Conservation (phyloP, 345 rosid species). For the Eucalyptus tenuipes region DNA sequence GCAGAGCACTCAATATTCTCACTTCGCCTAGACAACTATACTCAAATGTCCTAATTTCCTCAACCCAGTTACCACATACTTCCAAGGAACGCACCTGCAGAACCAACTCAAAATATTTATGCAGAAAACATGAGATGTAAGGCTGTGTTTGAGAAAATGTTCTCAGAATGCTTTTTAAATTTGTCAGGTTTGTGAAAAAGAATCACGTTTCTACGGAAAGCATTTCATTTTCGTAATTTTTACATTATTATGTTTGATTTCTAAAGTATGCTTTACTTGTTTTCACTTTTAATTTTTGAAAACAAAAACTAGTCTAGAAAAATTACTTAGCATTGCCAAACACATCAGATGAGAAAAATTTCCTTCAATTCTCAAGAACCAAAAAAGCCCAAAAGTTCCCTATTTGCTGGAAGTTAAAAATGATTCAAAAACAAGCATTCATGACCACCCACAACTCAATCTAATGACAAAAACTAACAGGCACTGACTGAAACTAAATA, state of each 20-base stretch:
- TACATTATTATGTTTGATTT: not conserved
- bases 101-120: not conserved
- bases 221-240: not conserved
- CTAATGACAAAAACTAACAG: not conserved
- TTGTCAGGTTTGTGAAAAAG: not conserved
- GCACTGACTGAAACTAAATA: not conserved
- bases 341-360: not conserved
- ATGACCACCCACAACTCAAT: not conserved
- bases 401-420: not conserved
- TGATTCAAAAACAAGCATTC: not conserved
- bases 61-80: slow-evolving; percentile 31
- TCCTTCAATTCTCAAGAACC: not conserved
- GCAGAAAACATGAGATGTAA: not conserved
- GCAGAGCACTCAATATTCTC: slow-evolving; percentile 62
- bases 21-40: slow-evolving; percentile 83
- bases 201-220: not conserved
- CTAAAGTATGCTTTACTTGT: not conserved
- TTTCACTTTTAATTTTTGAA: not conserved
- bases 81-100: slow-evolving; percentile 65
- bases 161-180: not conserved
- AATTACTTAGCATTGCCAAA: not conserved
- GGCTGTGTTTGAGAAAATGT: not conserved
- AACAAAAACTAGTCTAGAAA: not conserved
- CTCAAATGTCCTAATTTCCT: slow-evolving; percentile 67
- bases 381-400: not conserved